Base-by-base conservation (phyloP, 352 stramenopile genomes). In the Elongisporangium anandrum region DNA sequence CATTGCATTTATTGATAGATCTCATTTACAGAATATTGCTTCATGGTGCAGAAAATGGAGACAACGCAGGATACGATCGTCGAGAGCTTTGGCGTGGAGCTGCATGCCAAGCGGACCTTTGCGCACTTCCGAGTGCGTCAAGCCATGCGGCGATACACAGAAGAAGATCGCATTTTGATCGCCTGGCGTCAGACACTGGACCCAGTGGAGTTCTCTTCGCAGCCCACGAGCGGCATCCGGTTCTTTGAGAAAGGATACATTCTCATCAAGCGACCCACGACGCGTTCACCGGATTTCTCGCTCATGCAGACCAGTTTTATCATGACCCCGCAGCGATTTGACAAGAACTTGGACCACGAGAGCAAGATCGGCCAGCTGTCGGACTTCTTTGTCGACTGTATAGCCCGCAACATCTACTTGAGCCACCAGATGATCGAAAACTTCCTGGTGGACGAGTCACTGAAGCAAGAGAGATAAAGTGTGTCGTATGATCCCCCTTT, bases 181-280 rank as follows among this genome's bases (percentile, higher is more conserved):
- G 77, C 81, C 15, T 89, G 77, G 77, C 68, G 65, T 29, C 72
- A 75, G 23, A 74, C 79, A 54, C 79, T 79, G 58, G 69, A 86
- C 24, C 75, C 75, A 3, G 59, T 83, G 39, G 73, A 75, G 65
- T 89, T 87, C 59, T 63, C 63, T 19, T 67, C 70, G 21, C 66
- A 74, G 21, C 69, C 74, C 10, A 59, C 83, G 7, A 45, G 65
- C 5, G 76, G 72, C 1, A 69, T 71, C 6, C 69, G 73, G 54
- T 87, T 87, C 49, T 61, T 74, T 22, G 77, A 89, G 56, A 77
- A 80, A 50, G 75, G 79, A 0, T 89, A 82, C 54, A 68, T 89
- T 23, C 56, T 86, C 20, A 64, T 85, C 51, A 76, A 76, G 63
- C 69, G 70, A 21, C 67, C 72, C 7, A 67, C 55, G 10, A 65